Evolutionary conservation across 495 filamentous ascomycete genomes (phyloP).

Genomic region (Lasiosphaeria miniovina): DNA sequence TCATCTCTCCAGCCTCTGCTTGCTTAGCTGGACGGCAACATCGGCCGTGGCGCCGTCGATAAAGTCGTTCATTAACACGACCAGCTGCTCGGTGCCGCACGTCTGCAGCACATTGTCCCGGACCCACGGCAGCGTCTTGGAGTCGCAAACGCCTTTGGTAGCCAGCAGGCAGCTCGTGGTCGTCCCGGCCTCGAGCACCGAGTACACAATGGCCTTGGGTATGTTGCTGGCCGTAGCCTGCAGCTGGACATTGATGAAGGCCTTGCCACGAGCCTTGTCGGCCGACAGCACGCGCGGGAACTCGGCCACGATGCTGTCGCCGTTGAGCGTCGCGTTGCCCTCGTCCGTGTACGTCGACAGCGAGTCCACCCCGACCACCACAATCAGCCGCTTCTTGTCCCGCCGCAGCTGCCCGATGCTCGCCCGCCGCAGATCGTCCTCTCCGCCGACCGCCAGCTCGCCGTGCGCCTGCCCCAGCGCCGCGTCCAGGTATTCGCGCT

Average conservation of each 20-base stretch:
- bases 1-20: conserved; percentile 35
- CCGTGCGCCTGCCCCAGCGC: conserved; percentile 33
- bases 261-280: conserved; percentile 36
- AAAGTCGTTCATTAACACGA: conserved; percentile 56
- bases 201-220: conserved; percentile 43
- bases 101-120: conserved; percentile 36
- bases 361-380: conserved; percentile 42
- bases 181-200: conserved; percentile 42
- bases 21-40: conserved; percentile 43
- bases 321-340: conserved; percentile 49
- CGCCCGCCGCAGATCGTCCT: conserved; percentile 35
- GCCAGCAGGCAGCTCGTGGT: conserved; percentile 44
- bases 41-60: conserved; percentile 53
- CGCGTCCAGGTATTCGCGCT: conserved; percentile 37
- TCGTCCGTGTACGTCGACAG: conserved; percentile 51
- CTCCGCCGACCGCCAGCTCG: conserved; percentile 27
- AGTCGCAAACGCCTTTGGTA: conserved; percentile 51
- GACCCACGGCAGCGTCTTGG: conserved; percentile 50
- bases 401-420: conserved; percentile 42
- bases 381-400: conserved; percentile 45
- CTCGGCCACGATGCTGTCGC: conserved; percentile 43
- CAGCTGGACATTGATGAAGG: conserved; percentile 51
- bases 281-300: conserved; percentile 37
- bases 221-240: conserved; percentile 55
- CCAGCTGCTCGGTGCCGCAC: conserved; percentile 36